A percentile compares a stretch with the other conserved stretches of the same genome.
phyloP scores from a whole-genome alignment of 2,329 filamentous ascomycete species.

The Colletotrichum camelliae region DNA sequence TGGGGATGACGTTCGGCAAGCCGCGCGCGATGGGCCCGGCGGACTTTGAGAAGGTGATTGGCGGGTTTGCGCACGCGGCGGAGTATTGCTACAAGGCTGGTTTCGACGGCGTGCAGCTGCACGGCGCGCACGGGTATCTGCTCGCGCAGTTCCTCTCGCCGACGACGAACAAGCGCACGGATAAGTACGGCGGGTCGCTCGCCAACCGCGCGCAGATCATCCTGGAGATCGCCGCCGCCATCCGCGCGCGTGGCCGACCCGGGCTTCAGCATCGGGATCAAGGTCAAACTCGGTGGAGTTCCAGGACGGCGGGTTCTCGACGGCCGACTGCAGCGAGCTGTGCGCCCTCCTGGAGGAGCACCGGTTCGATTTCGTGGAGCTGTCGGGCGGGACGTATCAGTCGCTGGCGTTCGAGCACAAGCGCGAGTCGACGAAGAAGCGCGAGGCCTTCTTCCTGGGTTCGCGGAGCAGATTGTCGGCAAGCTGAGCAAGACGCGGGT shows the following conservation, averaged over 20 bases:
- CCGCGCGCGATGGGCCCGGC: conserved; percentile 54
- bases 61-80: conserved; percentile 61
- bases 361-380: conserved; percentile 62
- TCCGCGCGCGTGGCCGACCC: conserved; percentile 34
- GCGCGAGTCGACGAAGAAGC: conserved; percentile 58
- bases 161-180: conserved; percentile 47
- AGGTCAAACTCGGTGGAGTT: conserved; percentile 66
- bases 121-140: conserved; percentile 56
- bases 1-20: conserved; percentile 56
- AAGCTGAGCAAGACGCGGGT: conserved; percentile 54
- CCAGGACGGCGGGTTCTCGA: conserved; percentile 55
- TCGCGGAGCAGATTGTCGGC: conserved; percentile 57
- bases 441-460: conserved; percentile 66
- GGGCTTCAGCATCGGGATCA: conserved; percentile 57
- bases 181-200: conserved; percentile 51
- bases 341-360: conserved; percentile 52
- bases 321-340: conserved; percentile 55
- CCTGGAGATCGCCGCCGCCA: conserved; percentile 47
- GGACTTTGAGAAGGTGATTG: conserved; percentile 57
- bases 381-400: conserved; percentile 67
- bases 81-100: conserved; percentile 63
- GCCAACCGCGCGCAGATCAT: conserved; percentile 52
- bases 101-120: conserved; percentile 51
- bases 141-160: conserved; percentile 48
- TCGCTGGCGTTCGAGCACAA: conserved; percentile 54